These are phyloP conservation scores for Lepidium didymum DNA, from an alignment of 345 rosid genomes.

Conservation along the genomic window DNA sequence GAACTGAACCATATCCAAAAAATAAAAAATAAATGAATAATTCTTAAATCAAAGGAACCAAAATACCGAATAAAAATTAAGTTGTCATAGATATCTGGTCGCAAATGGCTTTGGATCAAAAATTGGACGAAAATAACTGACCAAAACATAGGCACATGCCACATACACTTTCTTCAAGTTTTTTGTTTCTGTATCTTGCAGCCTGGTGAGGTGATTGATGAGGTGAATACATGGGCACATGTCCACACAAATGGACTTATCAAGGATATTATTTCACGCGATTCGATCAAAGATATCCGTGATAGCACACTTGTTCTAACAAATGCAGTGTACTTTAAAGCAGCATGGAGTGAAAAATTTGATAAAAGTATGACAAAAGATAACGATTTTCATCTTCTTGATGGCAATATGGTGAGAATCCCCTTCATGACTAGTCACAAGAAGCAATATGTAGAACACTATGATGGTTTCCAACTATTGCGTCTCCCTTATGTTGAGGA, in stretches of 20 bases:
- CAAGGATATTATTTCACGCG: conserved; percentile 49
- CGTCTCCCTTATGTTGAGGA: conserved; percentile 62
- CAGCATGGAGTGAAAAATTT: conserved; percentile 53
- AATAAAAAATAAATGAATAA: too few species aligned
- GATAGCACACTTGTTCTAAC: conserved; percentile 43
- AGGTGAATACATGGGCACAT: conserved; percentile 58
- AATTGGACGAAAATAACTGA: too few species aligned
- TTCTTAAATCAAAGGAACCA: too few species aligned
- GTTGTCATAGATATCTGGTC: too few species aligned
- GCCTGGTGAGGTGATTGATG: conserved; percentile 45
- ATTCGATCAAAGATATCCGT: conserved; percentile 28
- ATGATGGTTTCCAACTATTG: conserved; percentile 56
- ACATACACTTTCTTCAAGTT: not conserved
- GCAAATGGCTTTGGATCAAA: too few species aligned
- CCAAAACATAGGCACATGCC: too few species aligned
- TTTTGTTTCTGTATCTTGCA: not conserved
- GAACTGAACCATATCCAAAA: too few species aligned
- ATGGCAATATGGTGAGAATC: conserved; percentile 42
- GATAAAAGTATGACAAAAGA: conserved; percentile 40
- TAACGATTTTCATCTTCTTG: conserved; percentile 47
- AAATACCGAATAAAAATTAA: too few species aligned
- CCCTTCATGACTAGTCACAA: conserved; percentile 64
- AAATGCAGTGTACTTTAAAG: conserved; percentile 74
- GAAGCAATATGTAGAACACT: conserved; percentile 33
- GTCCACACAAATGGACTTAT: conserved; percentile 55